phyloP scores from a whole-genome alignment of 768 basidiomycete species.

The Lentinula detonsa region DNA sequence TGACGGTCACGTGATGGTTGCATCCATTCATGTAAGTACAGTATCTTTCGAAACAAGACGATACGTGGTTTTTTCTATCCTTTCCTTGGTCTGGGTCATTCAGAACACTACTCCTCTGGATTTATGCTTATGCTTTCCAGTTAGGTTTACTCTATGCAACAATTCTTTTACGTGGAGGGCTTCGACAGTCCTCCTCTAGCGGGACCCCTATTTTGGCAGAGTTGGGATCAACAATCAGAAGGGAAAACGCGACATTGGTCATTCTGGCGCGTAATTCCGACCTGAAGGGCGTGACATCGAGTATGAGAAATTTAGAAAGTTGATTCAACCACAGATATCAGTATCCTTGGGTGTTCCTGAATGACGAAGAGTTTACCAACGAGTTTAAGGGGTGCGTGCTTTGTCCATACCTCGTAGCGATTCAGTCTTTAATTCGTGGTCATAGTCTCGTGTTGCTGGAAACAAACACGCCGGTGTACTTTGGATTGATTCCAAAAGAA shows the following conservation, averaged over 20 bases:
- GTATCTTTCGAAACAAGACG: neutral
- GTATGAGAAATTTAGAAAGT: constrained; percentile 59
- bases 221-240: neutral
- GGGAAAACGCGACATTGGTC: constrained; percentile 9
- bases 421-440: neutral
- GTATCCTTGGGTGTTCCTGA: constrained; percentile 71
- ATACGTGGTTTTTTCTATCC: neutral
- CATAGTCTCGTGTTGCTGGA: constrained; percentile 30
- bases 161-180: neutral
- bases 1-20: no score
- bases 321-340: constrained; percentile 57
- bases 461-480: constrained; percentile 37
- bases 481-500: constrained; percentile 49
- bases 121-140: neutral
- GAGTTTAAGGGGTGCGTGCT: constrained; percentile 47
- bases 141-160: neutral
- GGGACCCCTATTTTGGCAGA: neutral
- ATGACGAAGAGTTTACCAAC: constrained; percentile 57
- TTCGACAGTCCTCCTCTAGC: neutral
- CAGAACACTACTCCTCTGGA: neutral
- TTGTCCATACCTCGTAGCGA: neutral
- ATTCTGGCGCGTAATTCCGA: constrained; percentile 50
- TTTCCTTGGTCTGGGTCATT: neutral
- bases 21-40: no score
- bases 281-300: constrained; percentile 38